Base-by-base conservation (phyloP, 1,284 basidiomycete species). In the Rhodotorula sp. region DNA sequence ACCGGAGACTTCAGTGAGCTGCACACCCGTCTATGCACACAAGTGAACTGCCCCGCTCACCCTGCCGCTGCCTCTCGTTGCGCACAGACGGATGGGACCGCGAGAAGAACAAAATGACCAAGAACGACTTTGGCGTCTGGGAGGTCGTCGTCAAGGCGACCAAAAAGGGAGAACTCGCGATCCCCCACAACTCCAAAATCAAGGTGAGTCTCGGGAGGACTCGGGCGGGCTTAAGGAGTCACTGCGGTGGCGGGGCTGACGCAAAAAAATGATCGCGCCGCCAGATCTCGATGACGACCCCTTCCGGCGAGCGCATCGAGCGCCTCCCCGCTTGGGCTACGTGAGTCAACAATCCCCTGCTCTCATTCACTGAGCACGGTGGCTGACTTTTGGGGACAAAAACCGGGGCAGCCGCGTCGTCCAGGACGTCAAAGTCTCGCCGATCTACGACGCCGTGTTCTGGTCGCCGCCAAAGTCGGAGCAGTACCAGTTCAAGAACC, bases 1-100 rank as follows among this genome's bases (percentile, higher is more conserved):
- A 93, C 94, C 79, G 96, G 96, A 64, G 96, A 99, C 62, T 99
- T 99, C 85, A 99, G 93, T 96, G 73, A 82, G 92, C 87, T 20
- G 62, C 72, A 62, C 52, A 56, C 51, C 51, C 8, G 7, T 29
- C 57, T 15, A 58, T 12, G 31, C 15, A 21, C 12, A 26, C n/a
- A n/a, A 10, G 18, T 26, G 31, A 15, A 39, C 8, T 1, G 12
- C 3, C 48, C 21, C 20, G n/a, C 16, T 46, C 39, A 15, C 16
- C 51, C 23, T 23, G 29, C 34, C 5, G 2, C 34, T 2, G 34
- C 7, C 34, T 4, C 34, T 3, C 34, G n/a, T n/a, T n/a, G n/a
- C n/a, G n/a, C n/a, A n/a, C n/a, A 96, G 93, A 98, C 82, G 83
- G 85, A 67, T 99, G 96, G 96, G 87, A 91, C 78, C 89, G 93